These are phyloP conservation scores for Solanum virginianum DNA, from an alignment of 257 asterid species.

Conservation along the genomic window DNA sequence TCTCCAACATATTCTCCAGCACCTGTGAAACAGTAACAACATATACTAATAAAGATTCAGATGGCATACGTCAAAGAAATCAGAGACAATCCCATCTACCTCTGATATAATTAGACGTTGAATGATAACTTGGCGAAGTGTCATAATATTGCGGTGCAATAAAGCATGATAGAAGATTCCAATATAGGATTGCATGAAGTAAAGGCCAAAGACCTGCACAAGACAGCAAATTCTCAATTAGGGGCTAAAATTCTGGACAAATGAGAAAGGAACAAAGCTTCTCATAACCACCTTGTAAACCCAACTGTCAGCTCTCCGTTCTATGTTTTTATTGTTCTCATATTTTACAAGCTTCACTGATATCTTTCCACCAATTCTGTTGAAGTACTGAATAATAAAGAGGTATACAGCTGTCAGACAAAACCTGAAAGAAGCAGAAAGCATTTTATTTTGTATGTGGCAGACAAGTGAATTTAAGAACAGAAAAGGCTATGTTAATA, in stretches of 20 bases:
- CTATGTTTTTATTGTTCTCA: constrained; percentile 53
- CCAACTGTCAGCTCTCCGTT: constrained; percentile 75
- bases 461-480: neutral
- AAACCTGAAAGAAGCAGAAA: constrained; percentile 40
- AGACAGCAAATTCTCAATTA: neutral
- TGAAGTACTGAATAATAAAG: constrained; percentile 77
- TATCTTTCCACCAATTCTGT: constrained; percentile 68
- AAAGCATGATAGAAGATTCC: constrained; percentile 90
- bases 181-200: constrained; percentile 92
- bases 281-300: constrained; percentile 67
- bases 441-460: neutral
- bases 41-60: neutral
- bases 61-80: neutral
- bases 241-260: neutral
- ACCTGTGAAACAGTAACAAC: constrained; percentile 36
- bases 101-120: constrained; percentile 81
- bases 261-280: neutral
- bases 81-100: constrained; percentile 28
- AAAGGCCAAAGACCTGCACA: constrained; percentile 83
- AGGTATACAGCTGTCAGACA: constrained; percentile 69
- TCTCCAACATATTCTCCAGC: constrained; percentile 75
- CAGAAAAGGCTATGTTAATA: neutral
- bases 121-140: constrained; percentile 79
- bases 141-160: constrained; percentile 75
- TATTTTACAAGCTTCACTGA: constrained; percentile 72